Evolutionary conservation across 768 basidiomycete genomes (phyloP), one percentile per base, ranked within the genome.

Genomic region (Leccinum rimulosum): DNA sequence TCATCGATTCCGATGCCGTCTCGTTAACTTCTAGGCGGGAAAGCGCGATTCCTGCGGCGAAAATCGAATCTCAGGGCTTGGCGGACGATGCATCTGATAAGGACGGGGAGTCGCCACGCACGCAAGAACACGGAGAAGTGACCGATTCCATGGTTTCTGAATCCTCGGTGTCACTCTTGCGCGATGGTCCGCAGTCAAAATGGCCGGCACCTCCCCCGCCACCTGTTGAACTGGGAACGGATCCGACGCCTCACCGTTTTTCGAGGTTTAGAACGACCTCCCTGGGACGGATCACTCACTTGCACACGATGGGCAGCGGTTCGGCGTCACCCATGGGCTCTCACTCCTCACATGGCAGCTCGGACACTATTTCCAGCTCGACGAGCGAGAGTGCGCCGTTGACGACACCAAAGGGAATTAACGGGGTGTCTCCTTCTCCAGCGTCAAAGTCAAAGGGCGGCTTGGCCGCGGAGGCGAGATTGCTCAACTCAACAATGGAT

Each of bases 281-380:
- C 1, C 60, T 73, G 7, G 68, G 63, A 8, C 72, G 68, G 19
- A 58, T 72, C 51, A 63, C 54, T 31, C 70, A 70, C 4, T 52
- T 70, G 36, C 69, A 71, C 14, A 57, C 59, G 8, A 60, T 62
- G 60, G 43, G 36, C 12, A 38, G 33, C 15, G n/a, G 57, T 10
- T 8, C 52, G 3, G 73, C 78, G 4, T 83, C 84, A 7, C 84
- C 84, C 6, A 71, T 79, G 38, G 79, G 79, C 58, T 79, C 80
- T 12, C 76, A 77, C 33, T 84, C 78, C 56, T 63, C 70, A 0
- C 66, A 57, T 7, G 55, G 56, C n/a, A 80, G 78, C 51, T 74
- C 74, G 17, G 76, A 72, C 8, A 66, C 75, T 31, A 62, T 54
- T 27, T 76, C 73, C 3, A 75, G 73, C 17, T 77, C 78, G 17